Conservation (phyloP, 2,329 filamentous ascomycete species). For the Ophiosphaerella herpotricha region DNA sequence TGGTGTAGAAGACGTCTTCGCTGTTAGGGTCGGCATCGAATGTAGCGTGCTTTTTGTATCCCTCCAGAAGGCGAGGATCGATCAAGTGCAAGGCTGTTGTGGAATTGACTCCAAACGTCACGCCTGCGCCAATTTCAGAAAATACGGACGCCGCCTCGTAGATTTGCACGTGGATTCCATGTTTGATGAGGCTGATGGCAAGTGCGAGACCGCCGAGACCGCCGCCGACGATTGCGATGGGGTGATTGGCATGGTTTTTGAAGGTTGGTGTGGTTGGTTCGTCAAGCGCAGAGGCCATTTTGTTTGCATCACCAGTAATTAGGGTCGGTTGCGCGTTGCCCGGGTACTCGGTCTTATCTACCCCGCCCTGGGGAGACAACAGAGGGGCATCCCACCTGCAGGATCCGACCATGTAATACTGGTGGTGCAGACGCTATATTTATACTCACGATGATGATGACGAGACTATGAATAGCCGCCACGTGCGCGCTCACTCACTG, state of each 20-base stretch:
- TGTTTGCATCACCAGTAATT: too few relatives aligned
- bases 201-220: constrained; percentile 36
- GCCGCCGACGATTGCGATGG: constrained; percentile 28
- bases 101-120: constrained; percentile 34
- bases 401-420: too few relatives aligned
- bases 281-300: too few relatives aligned
- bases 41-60: constrained; percentile 33
- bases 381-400: too few relatives aligned
- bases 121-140: constrained; percentile 34
- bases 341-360: too few relatives aligned
- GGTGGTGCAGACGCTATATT: too few relatives aligned
- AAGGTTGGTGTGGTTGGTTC: background rate
- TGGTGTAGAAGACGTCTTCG: constrained; percentile 16
- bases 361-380: too few relatives aligned
- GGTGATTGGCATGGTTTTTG: background rate
- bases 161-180: constrained; percentile 28
- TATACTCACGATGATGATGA: too few relatives aligned
- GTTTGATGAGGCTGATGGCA: constrained; percentile 32
- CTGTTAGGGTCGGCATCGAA: constrained; percentile 21
- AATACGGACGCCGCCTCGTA: constrained; percentile 33
- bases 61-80: constrained; percentile 22
- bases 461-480: too few relatives aligned
- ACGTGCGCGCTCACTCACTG: too few relatives aligned
- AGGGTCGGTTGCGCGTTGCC: too few relatives aligned
- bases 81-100: constrained; percentile 28